Conservation (phyloP, 2,329 filamentous ascomycete species). For the Fusarium tupiense region DNA sequence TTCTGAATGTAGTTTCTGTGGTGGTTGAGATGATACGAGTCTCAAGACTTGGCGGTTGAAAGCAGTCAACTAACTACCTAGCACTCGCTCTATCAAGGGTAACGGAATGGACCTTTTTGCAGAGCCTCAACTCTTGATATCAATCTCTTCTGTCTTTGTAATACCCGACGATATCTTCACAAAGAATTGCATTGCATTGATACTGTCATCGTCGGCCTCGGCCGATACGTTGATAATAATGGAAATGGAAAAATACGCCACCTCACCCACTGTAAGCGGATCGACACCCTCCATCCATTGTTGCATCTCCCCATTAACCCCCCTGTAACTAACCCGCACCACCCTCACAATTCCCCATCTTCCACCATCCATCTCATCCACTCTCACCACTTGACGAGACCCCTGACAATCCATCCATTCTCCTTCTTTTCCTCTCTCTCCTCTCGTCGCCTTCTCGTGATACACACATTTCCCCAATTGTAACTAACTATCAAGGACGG, state of each 20-base stretch:
- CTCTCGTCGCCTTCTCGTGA: constrained; percentile 19
- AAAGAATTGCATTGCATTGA: no score
- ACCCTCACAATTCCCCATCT: constrained; percentile 9
- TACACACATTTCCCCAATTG: constrained; percentile 1
- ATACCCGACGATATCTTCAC: neutral
- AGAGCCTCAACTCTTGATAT: neutral
- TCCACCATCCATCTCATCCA: neutral
- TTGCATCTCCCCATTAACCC: constrained; percentile 6
- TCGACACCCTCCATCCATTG: constrained; percentile 18
- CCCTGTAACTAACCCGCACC: constrained; percentile 27
- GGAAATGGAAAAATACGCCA: constrained; percentile 6
- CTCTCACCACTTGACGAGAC: constrained; percentile 10
- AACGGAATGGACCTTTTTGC: neutral
- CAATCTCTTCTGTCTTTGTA: neutral
- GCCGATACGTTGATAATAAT: neutral
- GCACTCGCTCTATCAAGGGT: neutral
- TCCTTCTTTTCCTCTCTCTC: neutral
- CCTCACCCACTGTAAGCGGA: constrained; percentile 15
- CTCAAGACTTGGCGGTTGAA: neutral
- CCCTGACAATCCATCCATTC: constrained; percentile 1
- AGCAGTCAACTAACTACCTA: neutral
- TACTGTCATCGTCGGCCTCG: neutral
- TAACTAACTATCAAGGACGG: neutral
- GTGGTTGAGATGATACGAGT: neutral
- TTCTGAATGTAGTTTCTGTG: neutral